Evolutionary conservation across 805 yeast genomes (phyloP).

Genomic region (Clavispora carvajalis): DNA sequence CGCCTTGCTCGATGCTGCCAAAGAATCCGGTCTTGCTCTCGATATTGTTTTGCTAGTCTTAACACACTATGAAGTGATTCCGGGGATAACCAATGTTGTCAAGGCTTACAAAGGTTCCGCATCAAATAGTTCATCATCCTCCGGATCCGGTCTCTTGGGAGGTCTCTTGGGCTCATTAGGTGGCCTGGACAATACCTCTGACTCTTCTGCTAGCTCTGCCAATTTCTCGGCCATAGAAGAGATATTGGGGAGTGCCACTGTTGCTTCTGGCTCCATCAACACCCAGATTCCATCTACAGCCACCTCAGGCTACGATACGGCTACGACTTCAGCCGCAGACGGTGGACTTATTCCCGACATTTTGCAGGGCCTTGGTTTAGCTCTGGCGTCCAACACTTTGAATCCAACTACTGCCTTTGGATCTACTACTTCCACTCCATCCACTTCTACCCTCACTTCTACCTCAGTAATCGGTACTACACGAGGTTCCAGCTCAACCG

Average conservation of each 20-base stretch:
- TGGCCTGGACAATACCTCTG: not conserved
- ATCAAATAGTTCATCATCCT: slow-evolving; percentile 1
- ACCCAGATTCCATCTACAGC: not conserved
- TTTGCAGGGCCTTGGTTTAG: not conserved
- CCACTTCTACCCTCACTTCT: not conserved
- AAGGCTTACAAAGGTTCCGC: slow-evolving; percentile 9
- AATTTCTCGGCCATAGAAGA: not conserved
- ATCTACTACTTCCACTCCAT: not conserved
- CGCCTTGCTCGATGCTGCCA: slow-evolving; percentile 19
- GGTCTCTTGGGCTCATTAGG: slow-evolving; percentile 3
- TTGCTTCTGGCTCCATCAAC: not conserved
- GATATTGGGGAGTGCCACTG: not conserved
- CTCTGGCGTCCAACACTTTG: not conserved
- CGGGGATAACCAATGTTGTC: slow-evolving; percentile 14
- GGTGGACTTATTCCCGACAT: not conserved
- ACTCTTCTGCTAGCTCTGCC: not conserved
- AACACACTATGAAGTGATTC: slow-evolving; percentile 15
- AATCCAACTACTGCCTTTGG: not conserved
- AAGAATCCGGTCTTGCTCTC: slow-evolving; percentile 22
- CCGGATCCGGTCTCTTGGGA: slow-evolving; percentile 3
- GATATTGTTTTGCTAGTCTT: slow-evolving; percentile 20
- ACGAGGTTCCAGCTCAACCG: too few species aligned
- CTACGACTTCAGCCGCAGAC: not conserved
- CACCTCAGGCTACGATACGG: not conserved
- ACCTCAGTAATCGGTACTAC: too few species aligned